phyloP scores from a whole-genome alignment of 1,284 basidiomycete genomes.

The Coriolopsis trogii region DNA sequence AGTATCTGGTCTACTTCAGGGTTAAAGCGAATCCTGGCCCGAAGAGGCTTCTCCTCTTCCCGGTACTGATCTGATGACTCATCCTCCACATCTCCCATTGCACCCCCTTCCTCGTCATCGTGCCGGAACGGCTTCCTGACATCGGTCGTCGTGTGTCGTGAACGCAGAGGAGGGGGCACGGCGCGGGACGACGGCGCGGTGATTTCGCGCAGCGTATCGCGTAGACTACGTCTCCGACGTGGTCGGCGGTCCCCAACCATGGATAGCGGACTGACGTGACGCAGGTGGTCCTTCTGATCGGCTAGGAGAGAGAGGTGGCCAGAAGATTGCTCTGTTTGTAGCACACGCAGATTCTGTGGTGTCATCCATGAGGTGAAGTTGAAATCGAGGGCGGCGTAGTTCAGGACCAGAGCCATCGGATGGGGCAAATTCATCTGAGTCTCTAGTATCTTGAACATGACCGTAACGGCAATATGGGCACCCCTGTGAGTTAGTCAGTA shows the following conservation, averaged over 20 bases:
- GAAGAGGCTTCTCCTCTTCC: constrained; percentile 65
- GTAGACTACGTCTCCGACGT: constrained; percentile 55
- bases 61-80: constrained; percentile 43
- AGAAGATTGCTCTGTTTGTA: constrained; percentile 84
- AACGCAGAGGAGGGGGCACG: constrained; percentile 24
- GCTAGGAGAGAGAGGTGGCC: constrained; percentile 69
- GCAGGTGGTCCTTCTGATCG: constrained; percentile 87
- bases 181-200: constrained; percentile 27
- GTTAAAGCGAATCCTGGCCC: constrained; percentile 58
- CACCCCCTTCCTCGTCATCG: constrained; percentile 29
- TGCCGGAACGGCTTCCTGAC: constrained; percentile 1
- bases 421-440: constrained; percentile 53
- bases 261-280: constrained; percentile 83
- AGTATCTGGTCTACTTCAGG: constrained; percentile 20
- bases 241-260: constrained; percentile 75
- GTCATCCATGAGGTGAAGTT: constrained; percentile 99
- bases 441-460: constrained; percentile 85
- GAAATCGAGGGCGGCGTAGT: constrained; percentile 88
- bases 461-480: constrained; percentile 81
- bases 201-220: constrained; percentile 42
- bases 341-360: constrained; percentile 78
- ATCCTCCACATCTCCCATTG: constrained; percentile 54
- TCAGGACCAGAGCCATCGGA: constrained; percentile 84
- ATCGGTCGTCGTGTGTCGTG: constrained; percentile 19
- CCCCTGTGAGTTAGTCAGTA: constrained; percentile 54